A percentile compares a stretch with the other conserved stretches of the same genome.
These are phyloP conservation scores for Catunica adiposa DNA, from an alignment of 2,329 filamentous ascomycete genomes.

Conservation along the genomic window DNA sequence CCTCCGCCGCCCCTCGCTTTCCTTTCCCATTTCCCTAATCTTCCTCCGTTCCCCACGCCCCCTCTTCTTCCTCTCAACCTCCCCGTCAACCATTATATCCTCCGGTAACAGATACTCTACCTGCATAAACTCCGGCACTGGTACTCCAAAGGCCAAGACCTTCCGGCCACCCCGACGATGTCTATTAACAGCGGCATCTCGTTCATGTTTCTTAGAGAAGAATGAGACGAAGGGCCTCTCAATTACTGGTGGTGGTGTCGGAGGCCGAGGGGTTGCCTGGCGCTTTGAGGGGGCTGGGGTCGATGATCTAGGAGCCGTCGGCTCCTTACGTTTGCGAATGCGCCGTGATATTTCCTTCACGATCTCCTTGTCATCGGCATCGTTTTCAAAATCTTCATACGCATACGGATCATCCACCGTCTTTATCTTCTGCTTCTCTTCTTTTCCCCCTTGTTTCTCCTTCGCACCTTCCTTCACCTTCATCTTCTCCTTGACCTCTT, in stretches of 20 bases:
- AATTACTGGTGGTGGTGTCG: slow-evolving; percentile 18
- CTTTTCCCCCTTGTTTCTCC: background rate
- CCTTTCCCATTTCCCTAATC: background rate
- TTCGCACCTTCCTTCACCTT: slow-evolving; percentile 10
- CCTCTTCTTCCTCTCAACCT: slow-evolving; percentile 53
- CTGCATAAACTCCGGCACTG: slow-evolving; percentile 56
- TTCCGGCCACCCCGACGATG: slow-evolving; percentile 53
- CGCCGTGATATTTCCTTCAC: background rate
- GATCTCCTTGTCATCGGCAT: background rate
- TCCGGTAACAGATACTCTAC: slow-evolving; percentile 59
- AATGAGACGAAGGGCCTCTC: slow-evolving; percentile 68
- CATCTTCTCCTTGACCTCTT: slow-evolving; percentile 18
- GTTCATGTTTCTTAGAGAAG: slow-evolving; percentile 62
- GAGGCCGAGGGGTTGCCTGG: slow-evolving; percentile 15
- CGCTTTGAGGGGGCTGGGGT: slow-evolving; percentile 14
- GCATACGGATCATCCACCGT: background rate
- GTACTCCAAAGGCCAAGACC: slow-evolving; percentile 63
- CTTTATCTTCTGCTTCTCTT: background rate
- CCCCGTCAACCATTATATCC: slow-evolving; percentile 37
- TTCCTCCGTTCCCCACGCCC: slow-evolving; percentile 61
- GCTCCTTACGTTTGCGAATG: background rate
- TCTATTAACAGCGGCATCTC: slow-evolving; percentile 62
- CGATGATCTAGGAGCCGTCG: background rate
- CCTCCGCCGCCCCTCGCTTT: background rate
- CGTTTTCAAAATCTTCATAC: background rate